Conservation (phyloP, 768 basidiomycete species). For the Trametes cingulata region DNA sequence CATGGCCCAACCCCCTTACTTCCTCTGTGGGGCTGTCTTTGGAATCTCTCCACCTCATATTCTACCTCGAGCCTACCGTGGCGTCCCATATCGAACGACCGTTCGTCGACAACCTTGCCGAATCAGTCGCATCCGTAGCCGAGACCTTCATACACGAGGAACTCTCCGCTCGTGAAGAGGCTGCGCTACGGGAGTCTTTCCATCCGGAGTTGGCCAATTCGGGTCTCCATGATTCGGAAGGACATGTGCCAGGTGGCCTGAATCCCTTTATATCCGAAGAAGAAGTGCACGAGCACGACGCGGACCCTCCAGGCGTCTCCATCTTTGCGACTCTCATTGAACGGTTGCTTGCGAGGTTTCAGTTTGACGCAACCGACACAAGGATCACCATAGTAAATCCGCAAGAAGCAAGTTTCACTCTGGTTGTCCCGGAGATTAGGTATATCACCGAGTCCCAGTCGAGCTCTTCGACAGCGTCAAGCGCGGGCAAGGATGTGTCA, state of each 20-base stretch:
- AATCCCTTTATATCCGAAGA: constrained; percentile 53
- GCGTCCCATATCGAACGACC: constrained; percentile 19
- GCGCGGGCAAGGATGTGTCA: neutral
- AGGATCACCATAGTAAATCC: constrained; percentile 70
- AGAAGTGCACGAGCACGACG: constrained; percentile 43
- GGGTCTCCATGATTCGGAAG: constrained; percentile 25
- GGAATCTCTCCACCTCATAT: constrained; percentile 66
- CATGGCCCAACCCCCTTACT: constrained; percentile 83
- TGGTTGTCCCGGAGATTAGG: constrained; percentile 55
- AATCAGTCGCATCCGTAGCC: constrained; percentile 82
- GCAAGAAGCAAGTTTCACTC: constrained; percentile 58
- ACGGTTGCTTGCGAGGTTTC: constrained; percentile 73
- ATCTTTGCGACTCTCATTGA: constrained; percentile 82
- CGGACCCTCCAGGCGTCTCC: constrained; percentile 74
- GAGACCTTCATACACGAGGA: constrained; percentile 88
- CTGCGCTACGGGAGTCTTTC: constrained; percentile 67
- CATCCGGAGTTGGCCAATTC: constrained; percentile 43
- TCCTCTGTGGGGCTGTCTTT: constrained; percentile 71
- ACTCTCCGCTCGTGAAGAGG: constrained; percentile 69
- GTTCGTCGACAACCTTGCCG: constrained; percentile 51
- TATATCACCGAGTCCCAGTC: constrained; percentile 51
- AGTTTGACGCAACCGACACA: constrained; percentile 71
- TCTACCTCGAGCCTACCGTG: constrained; percentile 44
- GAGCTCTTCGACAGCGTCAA: neutral
- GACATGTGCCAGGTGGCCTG: constrained; percentile 68